Evolutionary conservation across 345 rosid genomes (phyloP).

Genomic region (Hypericum perforatum): DNA sequence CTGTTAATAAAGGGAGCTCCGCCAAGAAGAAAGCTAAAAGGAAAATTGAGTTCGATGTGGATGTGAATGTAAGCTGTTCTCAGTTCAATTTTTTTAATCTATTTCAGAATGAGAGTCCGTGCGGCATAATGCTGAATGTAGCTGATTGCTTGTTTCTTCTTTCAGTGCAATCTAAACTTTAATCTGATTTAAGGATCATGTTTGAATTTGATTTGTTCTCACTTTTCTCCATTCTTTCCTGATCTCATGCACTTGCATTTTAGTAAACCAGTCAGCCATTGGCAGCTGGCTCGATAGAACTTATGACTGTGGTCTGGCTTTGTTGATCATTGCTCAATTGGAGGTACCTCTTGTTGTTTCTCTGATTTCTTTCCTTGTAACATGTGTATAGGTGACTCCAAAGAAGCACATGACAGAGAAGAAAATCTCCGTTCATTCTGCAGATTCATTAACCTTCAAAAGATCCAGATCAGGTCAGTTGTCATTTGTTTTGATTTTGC

Average conservation of each 20-base stretch:
- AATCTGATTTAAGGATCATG: no score
- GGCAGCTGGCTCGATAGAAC: no score
- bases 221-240: no score
- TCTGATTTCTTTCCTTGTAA: background rate
- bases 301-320: no score
- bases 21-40: slow-evolving; percentile 13
- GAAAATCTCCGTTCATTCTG: slow-evolving; percentile 17
- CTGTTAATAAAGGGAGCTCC: slow-evolving; percentile 9
- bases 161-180: background rate
- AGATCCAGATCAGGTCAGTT: slow-evolving; percentile 51
- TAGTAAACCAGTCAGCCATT: no score
- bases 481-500: background rate
- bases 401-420: slow-evolving; percentile 7
- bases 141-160: background rate
- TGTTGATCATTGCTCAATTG: no score
- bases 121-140: no score
- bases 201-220: no score
- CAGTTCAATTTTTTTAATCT: background rate
- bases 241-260: no score
- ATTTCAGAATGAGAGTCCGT: no score
- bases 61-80: slow-evolving; percentile 24
- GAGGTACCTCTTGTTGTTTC: background rate
- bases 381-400: slow-evolving; percentile 26
- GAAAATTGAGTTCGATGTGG: slow-evolving; percentile 26
- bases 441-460: slow-evolving; percentile 34